These are phyloP conservation scores for Hymenoscyphus linearis DNA, from an alignment of 2,329 filamentous ascomycete species.

Conservation along the genomic window DNA sequence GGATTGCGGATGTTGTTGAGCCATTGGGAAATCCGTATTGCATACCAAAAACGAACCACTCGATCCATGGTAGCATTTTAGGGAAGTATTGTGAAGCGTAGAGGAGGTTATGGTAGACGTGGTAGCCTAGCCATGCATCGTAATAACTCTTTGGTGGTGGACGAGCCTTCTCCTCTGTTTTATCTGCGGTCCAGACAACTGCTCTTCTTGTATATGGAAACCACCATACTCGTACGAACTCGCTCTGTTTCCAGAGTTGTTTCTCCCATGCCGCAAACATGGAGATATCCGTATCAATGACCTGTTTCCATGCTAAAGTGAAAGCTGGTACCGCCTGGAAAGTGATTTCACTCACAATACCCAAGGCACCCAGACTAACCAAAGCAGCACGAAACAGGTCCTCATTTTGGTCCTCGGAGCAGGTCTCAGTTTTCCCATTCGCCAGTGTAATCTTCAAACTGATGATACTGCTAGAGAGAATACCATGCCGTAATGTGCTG, in stretches of 20 bases:
- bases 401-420: slow-evolving; percentile 59
- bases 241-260: slow-evolving; percentile 73
- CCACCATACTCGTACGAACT: slow-evolving; percentile 97
- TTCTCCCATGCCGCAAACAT: slow-evolving; percentile 68
- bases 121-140: slow-evolving; percentile 74
- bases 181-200: slow-evolving; percentile 84
- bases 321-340: slow-evolving; percentile 76
- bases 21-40: slow-evolving; percentile 85
- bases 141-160: slow-evolving; percentile 67
- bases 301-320: slow-evolving; percentile 82
- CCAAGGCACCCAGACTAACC: slow-evolving; percentile 81
- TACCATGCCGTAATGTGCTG: slow-evolving; percentile 75
- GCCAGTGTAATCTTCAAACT: slow-evolving; percentile 76
- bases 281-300: slow-evolving; percentile 62
- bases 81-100: slow-evolving; percentile 75
- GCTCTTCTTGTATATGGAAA: slow-evolving; percentile 85
- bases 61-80: slow-evolving; percentile 75
- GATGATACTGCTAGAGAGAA: slow-evolving; percentile 74
- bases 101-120: slow-evolving; percentile 87
- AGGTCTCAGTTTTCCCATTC: slow-evolving; percentile 68
- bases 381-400: slow-evolving; percentile 86
- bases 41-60: slow-evolving; percentile 97
- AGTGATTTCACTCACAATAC: slow-evolving; percentile 85
- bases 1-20: slow-evolving; percentile 65
- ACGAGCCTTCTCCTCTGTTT: slow-evolving; percentile 56